Conservation (phyloP, 345 rosid species). For the Citrus cavaleriei region DNA sequence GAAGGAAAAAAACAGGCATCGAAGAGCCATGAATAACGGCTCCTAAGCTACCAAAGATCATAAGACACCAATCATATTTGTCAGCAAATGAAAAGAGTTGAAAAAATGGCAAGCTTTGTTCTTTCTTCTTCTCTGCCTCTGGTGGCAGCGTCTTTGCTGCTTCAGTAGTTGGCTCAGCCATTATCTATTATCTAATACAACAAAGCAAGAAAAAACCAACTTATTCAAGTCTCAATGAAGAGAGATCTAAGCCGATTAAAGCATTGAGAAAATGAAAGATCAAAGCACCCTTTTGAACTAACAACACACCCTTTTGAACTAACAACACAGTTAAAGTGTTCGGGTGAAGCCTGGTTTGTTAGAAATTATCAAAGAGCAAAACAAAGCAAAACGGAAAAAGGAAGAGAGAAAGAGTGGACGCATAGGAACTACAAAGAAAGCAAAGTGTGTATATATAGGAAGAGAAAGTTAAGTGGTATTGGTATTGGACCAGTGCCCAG, state of each 20-base stretch:
- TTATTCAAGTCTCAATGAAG: background rate
- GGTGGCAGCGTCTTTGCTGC: constrained; percentile 57
- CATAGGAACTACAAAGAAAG: background rate
- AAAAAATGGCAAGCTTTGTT: constrained; percentile 86
- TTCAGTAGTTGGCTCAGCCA: constrained; percentile 79
- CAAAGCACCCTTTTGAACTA: constrained; percentile 14
- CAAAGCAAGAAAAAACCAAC: background rate
- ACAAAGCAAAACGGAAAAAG: background rate
- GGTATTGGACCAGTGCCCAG: constrained; percentile 39
- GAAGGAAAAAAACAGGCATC: constrained; percentile 94
- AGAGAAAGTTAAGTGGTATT: background rate
- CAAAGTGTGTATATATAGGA: constrained; percentile 1
- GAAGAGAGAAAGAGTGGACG: constrained; percentile 5
- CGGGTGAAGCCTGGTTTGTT: background rate
- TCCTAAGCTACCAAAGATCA: constrained; percentile 79
- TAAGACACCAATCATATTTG: constrained; percentile 70
- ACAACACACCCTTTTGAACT: constrained; percentile 12
- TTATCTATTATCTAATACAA: constrained; percentile 24
- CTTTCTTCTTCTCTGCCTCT: constrained; percentile 95
- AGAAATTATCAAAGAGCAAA: background rate
- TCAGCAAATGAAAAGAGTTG: constrained; percentile 96
- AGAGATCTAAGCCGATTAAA: constrained; percentile 10
- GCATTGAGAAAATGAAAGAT: constrained; percentile 19
- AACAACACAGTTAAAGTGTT: background rate
- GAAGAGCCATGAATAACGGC: constrained; percentile 94